Evolutionary conservation across 495 filamentous ascomycete species (phyloP).

Genomic region (Lophiostoma macrostomum): DNA sequence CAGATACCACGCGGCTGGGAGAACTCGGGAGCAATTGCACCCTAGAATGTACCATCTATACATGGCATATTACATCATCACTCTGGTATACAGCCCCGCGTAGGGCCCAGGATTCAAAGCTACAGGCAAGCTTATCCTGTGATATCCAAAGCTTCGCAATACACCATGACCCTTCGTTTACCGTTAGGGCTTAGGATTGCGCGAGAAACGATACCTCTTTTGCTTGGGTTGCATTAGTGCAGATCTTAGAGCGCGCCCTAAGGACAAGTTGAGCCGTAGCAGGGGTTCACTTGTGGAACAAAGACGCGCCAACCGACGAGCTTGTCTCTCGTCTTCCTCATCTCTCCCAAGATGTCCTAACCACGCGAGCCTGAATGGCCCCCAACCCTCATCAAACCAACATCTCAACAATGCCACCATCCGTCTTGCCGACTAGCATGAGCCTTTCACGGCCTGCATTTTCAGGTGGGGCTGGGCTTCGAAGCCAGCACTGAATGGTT

Average conservation of each 20-base stretch:
- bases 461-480: too few relatives aligned
- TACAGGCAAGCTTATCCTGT: too few relatives aligned
- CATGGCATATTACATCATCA: too few relatives aligned
- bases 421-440: neutral
- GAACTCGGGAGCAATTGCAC: too few relatives aligned
- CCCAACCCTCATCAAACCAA: neutral
- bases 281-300: slow-evolving; percentile 2
- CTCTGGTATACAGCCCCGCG: too few relatives aligned
- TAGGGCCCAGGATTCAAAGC: too few relatives aligned
- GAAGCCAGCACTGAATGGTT: too few relatives aligned
- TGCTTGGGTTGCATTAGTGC: slow-evolving; percentile 30
- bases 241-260: neutral
- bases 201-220: slow-evolving; percentile 10
- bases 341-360: neutral
- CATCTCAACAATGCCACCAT: neutral
- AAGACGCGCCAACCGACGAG: slow-evolving; percentile 1
- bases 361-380: neutral
- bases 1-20: too few relatives aligned
- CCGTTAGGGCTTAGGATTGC: neutral
- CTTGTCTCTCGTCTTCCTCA: neutral
- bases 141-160: neutral
- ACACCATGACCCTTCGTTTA: neutral
- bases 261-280: neutral
- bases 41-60: too few relatives aligned
- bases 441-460: too few relatives aligned